phyloP scores from a whole-genome alignment of 2,329 filamentous ascomycete species.

The Colletotrichum tropicale region DNA sequence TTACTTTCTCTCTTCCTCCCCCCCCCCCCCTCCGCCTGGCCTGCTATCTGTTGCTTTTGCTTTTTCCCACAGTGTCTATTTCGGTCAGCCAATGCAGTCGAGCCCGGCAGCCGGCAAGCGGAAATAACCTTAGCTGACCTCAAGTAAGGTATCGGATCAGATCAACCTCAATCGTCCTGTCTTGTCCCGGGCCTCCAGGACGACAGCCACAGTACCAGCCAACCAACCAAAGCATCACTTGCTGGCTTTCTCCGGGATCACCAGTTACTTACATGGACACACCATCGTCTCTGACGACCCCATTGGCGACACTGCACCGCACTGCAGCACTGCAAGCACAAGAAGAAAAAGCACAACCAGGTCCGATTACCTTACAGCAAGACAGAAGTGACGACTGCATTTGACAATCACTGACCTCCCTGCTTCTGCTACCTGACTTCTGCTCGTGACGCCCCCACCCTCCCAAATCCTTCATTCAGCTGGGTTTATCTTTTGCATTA shows the following conservation, averaged over 20 bases:
- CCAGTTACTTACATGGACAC: background rate
- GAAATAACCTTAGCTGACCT: conserved; percentile 6
- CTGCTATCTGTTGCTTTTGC: background rate
- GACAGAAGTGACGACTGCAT: background rate
- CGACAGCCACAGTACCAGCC: background rate
- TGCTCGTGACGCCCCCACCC: background rate
- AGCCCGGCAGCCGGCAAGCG: conserved; percentile 12
- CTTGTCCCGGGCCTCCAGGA: background rate
- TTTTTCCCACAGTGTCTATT: background rate
- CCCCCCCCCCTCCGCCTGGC: background rate
- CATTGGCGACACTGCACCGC: background rate
- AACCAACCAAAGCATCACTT: background rate
- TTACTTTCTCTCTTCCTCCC: background rate
- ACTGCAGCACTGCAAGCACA: background rate
- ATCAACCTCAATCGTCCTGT: background rate
- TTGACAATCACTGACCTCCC: background rate
- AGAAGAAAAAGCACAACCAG: background rate
- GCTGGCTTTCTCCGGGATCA: background rate
- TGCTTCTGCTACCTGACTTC: background rate
- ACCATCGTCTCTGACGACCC: background rate
- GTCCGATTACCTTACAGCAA: background rate
- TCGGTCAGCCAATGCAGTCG: background rate
- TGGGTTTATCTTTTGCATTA: background rate
- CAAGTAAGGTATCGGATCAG: conserved; percentile 1
- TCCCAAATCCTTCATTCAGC: background rate